Conservation (phyloP, 768 basidiomycete genomes). For the Basidioascus undulatus region DNA sequence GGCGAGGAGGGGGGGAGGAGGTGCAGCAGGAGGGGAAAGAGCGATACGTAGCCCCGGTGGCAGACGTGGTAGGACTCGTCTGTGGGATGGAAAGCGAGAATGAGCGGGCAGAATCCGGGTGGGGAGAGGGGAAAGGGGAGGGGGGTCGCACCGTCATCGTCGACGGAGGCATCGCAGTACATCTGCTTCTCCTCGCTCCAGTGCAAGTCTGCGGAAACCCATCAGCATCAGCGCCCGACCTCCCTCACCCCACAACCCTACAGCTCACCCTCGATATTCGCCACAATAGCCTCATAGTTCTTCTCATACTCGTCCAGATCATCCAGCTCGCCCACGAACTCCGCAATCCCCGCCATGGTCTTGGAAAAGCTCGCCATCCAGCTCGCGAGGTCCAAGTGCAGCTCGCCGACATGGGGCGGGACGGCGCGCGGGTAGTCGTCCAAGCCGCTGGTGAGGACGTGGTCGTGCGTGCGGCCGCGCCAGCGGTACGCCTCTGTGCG, state of each 20-base stretch:
- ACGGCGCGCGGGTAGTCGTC: slow-evolving; percentile 79
- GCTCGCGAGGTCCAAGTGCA: slow-evolving; percentile 76
- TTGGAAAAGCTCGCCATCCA: slow-evolving; percentile 94
- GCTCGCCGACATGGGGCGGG: slow-evolving; percentile 65
- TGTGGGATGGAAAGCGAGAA: slow-evolving; percentile 17
- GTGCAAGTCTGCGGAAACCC: slow-evolving; percentile 42
- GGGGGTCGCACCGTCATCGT: slow-evolving; percentile 42
- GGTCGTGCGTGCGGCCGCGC: slow-evolving; percentile 58
- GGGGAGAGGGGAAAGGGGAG: background rate
- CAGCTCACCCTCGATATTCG: slow-evolving; percentile 55
- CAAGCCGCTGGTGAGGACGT: slow-evolving; percentile 75
- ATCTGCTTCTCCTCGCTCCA: slow-evolving; percentile 74
- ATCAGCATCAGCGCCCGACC: background rate
- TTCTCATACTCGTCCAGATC: slow-evolving; percentile 51
- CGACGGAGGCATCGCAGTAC: slow-evolving; percentile 77
- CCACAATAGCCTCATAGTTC: slow-evolving; percentile 54
- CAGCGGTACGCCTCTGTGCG: slow-evolving; percentile 77
- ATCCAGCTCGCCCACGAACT: slow-evolving; percentile 62
- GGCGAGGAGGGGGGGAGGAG: slow-evolving; percentile 54
- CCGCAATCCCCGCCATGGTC: slow-evolving; percentile 78
- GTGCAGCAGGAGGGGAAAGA: slow-evolving; percentile 75
- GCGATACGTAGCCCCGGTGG: slow-evolving; percentile 65
- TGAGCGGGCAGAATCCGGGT: background rate
- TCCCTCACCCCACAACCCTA: background rate
- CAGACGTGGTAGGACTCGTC: slow-evolving; percentile 84